Base-by-base conservation (phyloP, 176 grass and related monocot genomes). In the Pontederia paniculata region DNA sequence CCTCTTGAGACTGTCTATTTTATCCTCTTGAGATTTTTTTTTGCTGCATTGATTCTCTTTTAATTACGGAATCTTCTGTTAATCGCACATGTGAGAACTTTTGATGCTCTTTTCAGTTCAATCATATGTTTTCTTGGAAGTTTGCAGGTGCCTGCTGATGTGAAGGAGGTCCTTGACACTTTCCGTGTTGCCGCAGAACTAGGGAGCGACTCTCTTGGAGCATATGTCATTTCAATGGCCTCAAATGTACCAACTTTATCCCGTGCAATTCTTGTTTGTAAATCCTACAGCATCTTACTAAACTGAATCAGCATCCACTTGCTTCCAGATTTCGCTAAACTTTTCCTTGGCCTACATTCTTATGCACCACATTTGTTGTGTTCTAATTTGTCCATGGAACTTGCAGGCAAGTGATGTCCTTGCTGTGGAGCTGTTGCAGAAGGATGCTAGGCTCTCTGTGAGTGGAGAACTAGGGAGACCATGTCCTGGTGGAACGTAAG, bases 221-320 rank as follows among this genome's bases (percentile, higher is more conserved):
- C 91, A 69, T 96, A 96, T 60, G 83, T 96, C 41, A 96, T 96
- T 65, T 96, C 91, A 49, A 96, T 96, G 91, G 91, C 85, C 45
- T 96, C 91, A 37, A 87, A 96, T 79, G 91, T 96, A 89, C 61
- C 68, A 22, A 17, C 16, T 21, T 49, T 50, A 54, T 46, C 16
- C 21, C n/a, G n/a, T 50, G 57, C 9, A 44, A 50, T 58, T 47
- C 21, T 42, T 79, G 13, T 9, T 20, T 25, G 20, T 5, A 46
- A 23, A 18, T 16, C 12, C 48, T 62, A 52, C 45, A 28, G 47
- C 44, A 58, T 50, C 48, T 48, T 28, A 16, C 31, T 21, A 67
- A 37, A 37, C 0, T 37, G 28, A 37, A 37, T 6, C 28, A 37
- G 28, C 28, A 5, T 37, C 28, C 7, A 37, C 28, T 37, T 6